Evolutionary conservation across 129 eudicot species (phyloP).

Genomic region (Pulicaria dysenterica): DNA sequence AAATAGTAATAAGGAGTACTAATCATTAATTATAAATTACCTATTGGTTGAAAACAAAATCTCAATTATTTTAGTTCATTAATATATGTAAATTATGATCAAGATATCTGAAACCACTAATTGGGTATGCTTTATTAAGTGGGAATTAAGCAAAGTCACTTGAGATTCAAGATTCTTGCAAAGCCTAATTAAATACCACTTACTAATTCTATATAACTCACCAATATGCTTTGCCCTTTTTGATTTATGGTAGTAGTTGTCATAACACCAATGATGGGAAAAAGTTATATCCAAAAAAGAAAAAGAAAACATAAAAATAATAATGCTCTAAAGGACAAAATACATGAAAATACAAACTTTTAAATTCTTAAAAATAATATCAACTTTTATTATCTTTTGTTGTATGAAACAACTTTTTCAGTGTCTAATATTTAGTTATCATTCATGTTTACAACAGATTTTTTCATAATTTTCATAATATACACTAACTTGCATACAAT

Average conservation of each 20-base stretch:
- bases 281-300: too few relatives aligned
- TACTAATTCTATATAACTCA: slow-evolving; percentile 23
- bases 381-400: too few relatives aligned
- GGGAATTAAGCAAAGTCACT: slow-evolving; percentile 36
- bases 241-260: not conserved
- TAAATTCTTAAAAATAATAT: too few relatives aligned
- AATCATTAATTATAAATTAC: not conserved
- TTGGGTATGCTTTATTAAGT: slow-evolving; percentile 27
- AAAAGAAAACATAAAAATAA: too few relatives aligned
- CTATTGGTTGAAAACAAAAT: not conserved
- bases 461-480: too few relatives aligned
- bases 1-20: not conserved
- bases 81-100: slow-evolving; percentile 18
- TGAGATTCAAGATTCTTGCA: slow-evolving; percentile 37
- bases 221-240: slow-evolving; percentile 27
- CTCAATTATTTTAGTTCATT: slow-evolving; percentile 11
- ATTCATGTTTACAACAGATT: too few relatives aligned
- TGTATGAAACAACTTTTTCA: too few relatives aligned
- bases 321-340: too few relatives aligned
- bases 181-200: slow-evolving; percentile 37
- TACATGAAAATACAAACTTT: too few relatives aligned
- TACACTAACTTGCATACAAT: too few relatives aligned
- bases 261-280: too few relatives aligned
- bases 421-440: too few relatives aligned
- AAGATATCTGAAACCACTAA: slow-evolving; percentile 18